phyloP scores from a whole-genome alignment of 192 early-diverging fungal genomes.

The Coemansia interrupta region DNA sequence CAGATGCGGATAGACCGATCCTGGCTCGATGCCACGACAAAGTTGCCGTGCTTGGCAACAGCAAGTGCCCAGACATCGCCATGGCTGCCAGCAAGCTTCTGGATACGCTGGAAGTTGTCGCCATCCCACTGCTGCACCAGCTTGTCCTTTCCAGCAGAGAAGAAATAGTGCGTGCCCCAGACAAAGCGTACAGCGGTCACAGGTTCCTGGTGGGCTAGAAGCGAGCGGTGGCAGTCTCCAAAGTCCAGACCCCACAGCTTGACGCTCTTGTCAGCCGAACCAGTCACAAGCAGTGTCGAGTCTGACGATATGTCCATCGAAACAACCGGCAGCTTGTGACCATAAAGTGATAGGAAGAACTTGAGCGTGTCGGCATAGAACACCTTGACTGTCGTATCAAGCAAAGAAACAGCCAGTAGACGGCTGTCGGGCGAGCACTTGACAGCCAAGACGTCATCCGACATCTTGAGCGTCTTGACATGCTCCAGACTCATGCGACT shows the following conservation, averaged over 20 bases:
- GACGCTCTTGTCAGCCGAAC: conserved; percentile 95
- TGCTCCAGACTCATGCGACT: conserved; percentile 78
- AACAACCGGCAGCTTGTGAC: conserved; percentile 95
- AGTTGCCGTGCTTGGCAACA: conserved; percentile 82
- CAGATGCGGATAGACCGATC: conserved; percentile 93
- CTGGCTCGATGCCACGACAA: conserved; percentile 85
- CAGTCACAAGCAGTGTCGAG: conserved; percentile 83
- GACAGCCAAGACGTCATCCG: conserved; percentile 87
- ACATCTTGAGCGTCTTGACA: conserved; percentile 88
- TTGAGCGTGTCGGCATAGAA: conserved; percentile 96
- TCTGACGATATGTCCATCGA: conserved; percentile 99
- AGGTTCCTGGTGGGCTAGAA: conserved; percentile 90
- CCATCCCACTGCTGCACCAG: conserved; percentile 93
- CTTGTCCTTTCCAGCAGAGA: conserved; percentile 87
- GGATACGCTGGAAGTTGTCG: conserved; percentile 95
- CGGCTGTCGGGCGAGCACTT: conserved; percentile 80
- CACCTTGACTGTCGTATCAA: conserved; percentile 95
- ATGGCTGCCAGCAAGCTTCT: conserved; percentile 87
- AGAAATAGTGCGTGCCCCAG: conserved; percentile 93
- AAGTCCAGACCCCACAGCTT: conserved; percentile 99
- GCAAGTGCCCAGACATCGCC: conserved; percentile 94
- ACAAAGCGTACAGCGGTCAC: conserved; percentile 88
- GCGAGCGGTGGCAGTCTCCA: conserved; percentile 94
- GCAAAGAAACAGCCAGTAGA: conserved; percentile 83
- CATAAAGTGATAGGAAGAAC: conserved; percentile 95